Conservation (phyloP, 1,284 basidiomycete species). For the Pseudozyma sp. region DNA sequence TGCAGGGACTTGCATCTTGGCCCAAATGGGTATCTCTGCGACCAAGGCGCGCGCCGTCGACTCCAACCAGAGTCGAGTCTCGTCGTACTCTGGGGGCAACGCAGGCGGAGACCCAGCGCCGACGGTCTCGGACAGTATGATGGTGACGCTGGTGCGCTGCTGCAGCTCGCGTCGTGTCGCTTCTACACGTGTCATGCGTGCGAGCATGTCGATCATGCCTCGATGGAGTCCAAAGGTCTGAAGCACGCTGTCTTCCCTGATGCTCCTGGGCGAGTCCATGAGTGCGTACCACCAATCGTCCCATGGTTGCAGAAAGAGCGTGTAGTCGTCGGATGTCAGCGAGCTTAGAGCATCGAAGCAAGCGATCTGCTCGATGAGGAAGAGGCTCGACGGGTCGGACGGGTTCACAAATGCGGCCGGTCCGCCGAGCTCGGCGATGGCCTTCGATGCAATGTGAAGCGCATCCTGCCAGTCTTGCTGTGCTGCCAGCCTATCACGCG, state of each 20-base stretch:
- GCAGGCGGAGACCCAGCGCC: constrained; percentile 31
- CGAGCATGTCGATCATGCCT: constrained; percentile 48
- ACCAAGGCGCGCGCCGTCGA: constrained; percentile 38
- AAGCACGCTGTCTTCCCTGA: constrained; percentile 43
- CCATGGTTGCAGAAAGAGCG: constrained; percentile 49
- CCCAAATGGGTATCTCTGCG: constrained; percentile 43
- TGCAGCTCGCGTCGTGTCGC: constrained; percentile 41
- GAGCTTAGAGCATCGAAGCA: constrained; percentile 47
- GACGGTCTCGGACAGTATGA: constrained; percentile 34
- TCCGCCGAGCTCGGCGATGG: constrained; percentile 45
- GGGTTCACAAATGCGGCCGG: constrained; percentile 41
- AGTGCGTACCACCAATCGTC: constrained; percentile 49
- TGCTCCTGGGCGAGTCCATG: constrained; percentile 43
- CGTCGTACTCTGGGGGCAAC: constrained; percentile 44
- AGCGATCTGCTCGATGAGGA: constrained; percentile 49
- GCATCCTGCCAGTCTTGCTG: constrained; percentile 50
- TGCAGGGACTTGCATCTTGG: constrained; percentile 39
- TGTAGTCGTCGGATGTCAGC: constrained; percentile 42
- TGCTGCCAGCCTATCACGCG: constrained; percentile 39
- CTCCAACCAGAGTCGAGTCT: constrained; percentile 43
- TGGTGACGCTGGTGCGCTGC: constrained; percentile 31
- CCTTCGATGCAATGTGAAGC: constrained; percentile 33
- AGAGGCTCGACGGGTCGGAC: constrained; percentile 39
- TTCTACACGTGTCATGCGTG: constrained; percentile 45
- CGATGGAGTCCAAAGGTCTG: constrained; percentile 46